These are phyloP conservation scores for Geosiphon pyriformis DNA, from an alignment of 192 early-diverging fungal species.

Conservation along the genomic window DNA sequence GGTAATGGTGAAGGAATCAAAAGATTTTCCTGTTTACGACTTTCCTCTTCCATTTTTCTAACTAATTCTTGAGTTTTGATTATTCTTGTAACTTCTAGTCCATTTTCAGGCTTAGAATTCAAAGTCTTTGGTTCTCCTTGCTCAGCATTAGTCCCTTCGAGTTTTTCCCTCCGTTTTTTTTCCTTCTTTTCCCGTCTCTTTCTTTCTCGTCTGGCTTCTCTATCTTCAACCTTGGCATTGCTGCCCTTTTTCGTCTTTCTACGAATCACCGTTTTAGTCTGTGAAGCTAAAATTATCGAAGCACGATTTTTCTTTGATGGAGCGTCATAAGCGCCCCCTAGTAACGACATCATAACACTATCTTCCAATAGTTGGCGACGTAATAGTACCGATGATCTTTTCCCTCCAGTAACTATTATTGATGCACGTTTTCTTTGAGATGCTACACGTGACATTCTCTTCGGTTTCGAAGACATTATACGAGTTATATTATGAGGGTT, in stretches of 20 bases:
- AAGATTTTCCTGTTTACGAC: too few relatives aligned
- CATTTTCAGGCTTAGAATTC: background rate
- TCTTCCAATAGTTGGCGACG: conserved; percentile 20
- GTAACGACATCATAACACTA: conserved; percentile 25
- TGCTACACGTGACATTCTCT: background rate
- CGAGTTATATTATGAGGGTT: too few relatives aligned
- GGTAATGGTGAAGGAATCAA: background rate
- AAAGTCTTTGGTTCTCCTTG: background rate
- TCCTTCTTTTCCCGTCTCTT: conserved; percentile 7
- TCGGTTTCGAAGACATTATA: background rate
- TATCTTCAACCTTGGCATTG: conserved; percentile 20
- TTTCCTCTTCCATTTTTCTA: background rate
- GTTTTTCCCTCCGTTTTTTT: background rate
- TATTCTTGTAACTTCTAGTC: background rate
- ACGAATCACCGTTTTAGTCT: conserved; percentile 2
- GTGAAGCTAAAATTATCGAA: background rate
- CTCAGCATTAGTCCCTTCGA: background rate
- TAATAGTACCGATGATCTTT: conserved; percentile 7
- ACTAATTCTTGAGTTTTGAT: background rate
- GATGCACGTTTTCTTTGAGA: conserved; percentile 14
- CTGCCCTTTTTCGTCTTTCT: conserved; percentile 21
- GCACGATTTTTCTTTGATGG: background rate
- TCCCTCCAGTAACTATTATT: conserved; percentile 1
- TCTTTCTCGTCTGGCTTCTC: conserved; percentile 19
- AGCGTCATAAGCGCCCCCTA: background rate